phyloP scores from a whole-genome alignment of 352 stramenopile genomes.

The Globisporangium barbulae region DNA sequence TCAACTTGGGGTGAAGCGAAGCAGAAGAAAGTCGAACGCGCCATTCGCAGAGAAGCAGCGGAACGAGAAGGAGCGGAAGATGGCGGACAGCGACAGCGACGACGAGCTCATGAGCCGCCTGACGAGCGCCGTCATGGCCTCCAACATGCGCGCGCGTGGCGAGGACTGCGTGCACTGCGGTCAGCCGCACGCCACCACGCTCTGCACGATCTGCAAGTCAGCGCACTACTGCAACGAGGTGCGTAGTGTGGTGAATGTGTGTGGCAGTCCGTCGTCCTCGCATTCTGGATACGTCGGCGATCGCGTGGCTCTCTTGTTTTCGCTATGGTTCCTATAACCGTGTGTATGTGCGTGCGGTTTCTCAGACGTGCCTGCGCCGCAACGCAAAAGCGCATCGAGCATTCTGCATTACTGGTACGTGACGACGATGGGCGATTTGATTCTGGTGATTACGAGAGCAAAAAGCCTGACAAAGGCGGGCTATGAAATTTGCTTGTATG shows the following conservation, averaged over 20 bases:
- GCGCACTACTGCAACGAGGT: constrained; percentile 77
- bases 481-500: not conserved
- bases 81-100: constrained; percentile 84
- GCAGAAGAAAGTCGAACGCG: constrained; percentile 2
- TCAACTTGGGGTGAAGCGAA: not conserved
- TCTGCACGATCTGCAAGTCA: constrained; percentile 66
- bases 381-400: constrained; percentile 70
- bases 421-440: not conserved
- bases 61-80: constrained; percentile 11
- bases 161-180: constrained; percentile 80
- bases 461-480: not conserved
- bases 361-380: constrained; percentile 60
- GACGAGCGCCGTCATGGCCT: constrained; percentile 35
- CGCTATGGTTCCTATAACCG: not conserved
- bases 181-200: constrained; percentile 42
- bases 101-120: constrained; percentile 84
- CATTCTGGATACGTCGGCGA: not conserved
- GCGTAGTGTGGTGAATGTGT: constrained; percentile 42
- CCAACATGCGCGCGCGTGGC: constrained; percentile 17
- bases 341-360: not conserved
- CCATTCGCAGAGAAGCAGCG: not conserved
- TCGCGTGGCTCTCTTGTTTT: not conserved
- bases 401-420: constrained; percentile 56
- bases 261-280: not conserved
- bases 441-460: not conserved